Percentiles rank a stretch among this genome's conserved stretches.
Conservation (phyloP, 2,329 filamentous ascomycete genomes). For the Neurospora crassa region DNA sequence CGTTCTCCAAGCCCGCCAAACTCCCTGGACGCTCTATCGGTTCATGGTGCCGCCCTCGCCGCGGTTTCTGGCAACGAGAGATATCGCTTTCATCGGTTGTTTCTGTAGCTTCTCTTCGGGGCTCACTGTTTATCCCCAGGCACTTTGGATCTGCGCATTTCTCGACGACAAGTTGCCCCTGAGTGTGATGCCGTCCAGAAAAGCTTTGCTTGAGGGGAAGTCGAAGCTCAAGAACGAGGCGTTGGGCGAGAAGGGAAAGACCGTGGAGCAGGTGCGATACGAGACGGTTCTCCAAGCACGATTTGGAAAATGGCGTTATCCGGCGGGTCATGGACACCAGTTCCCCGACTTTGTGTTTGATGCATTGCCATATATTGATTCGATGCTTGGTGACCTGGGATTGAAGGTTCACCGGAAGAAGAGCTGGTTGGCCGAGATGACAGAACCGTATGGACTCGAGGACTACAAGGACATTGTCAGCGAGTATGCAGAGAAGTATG, state of each 20-base stretch:
- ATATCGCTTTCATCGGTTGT: slow-evolving; percentile 37
- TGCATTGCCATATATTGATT: slow-evolving; percentile 61
- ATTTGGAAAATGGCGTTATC: slow-evolving; percentile 62
- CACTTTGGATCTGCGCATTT: slow-evolving; percentile 57
- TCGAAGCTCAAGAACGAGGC: background rate
- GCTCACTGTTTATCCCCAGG: slow-evolving; percentile 36
- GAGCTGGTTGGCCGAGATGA: slow-evolving; percentile 40
- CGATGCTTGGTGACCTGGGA: slow-evolving; percentile 56
- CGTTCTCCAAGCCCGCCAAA: slow-evolving; percentile 22
- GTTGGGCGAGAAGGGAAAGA: slow-evolving; percentile 15
- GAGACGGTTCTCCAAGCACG: slow-evolving; percentile 56
- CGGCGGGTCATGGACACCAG: slow-evolving; percentile 51
- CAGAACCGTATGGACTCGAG: slow-evolving; percentile 46
- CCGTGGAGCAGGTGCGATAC: slow-evolving; percentile 34
- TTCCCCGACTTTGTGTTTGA: slow-evolving; percentile 69
- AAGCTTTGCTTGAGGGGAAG: background rate
- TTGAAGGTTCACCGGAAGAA: slow-evolving; percentile 47
- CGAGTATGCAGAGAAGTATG: slow-evolving; percentile 29
- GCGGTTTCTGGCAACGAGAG: slow-evolving; percentile 26
- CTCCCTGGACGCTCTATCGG: slow-evolving; percentile 34
- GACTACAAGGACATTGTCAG: slow-evolving; percentile 46
- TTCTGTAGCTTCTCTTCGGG: slow-evolving; percentile 33
- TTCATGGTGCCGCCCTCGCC: slow-evolving; percentile 35
- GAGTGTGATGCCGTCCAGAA: slow-evolving; percentile 16
- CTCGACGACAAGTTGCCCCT: slow-evolving; percentile 40